phyloP scores from a whole-genome alignment of 148 eudicot species.

The Dianthus caryophyllus region DNA sequence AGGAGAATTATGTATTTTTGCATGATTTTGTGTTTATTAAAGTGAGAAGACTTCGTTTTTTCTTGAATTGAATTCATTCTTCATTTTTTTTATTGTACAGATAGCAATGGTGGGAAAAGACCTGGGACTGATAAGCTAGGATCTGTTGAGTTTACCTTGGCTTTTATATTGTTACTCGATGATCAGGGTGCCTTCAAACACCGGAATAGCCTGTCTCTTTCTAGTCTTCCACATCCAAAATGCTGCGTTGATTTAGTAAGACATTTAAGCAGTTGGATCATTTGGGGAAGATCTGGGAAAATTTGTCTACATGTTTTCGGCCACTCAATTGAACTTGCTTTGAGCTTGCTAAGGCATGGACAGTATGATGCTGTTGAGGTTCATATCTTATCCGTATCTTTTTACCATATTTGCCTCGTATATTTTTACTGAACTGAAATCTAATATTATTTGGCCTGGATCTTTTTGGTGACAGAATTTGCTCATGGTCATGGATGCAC shows the following conservation, averaged over 20 bases:
- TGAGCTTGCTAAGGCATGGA: slow-evolving; percentile 65
- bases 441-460: slow-evolving; percentile 3
- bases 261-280: slow-evolving; percentile 78
- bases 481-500: slow-evolving; percentile 62
- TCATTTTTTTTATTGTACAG: slow-evolving; percentile 31
- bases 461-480: slow-evolving; percentile 46
- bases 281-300: slow-evolving; percentile 65
- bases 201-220: slow-evolving; percentile 29
- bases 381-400: slow-evolving; percentile 21
- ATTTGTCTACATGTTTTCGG: slow-evolving; percentile 49
- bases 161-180: slow-evolving; percentile 52
- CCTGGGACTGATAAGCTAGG: slow-evolving; percentile 79
- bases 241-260: slow-evolving; percentile 43
- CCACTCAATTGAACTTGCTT: slow-evolving; percentile 69
- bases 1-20: too few relatives aligned
- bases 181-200: slow-evolving; percentile 37
- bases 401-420: not conserved
- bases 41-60: not conserved
- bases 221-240: slow-evolving; percentile 50
- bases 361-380: slow-evolving; percentile 92
- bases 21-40: slow-evolving; percentile 7
- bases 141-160: slow-evolving; percentile 71
- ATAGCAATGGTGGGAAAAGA: slow-evolving; percentile 42
- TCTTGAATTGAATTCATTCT: slow-evolving; percentile 3
- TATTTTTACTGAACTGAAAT: slow-evolving; percentile 11